Base-by-base conservation (phyloP, 768 basidiomycete genomes). In the Candolleomyces eurysporus region DNA sequence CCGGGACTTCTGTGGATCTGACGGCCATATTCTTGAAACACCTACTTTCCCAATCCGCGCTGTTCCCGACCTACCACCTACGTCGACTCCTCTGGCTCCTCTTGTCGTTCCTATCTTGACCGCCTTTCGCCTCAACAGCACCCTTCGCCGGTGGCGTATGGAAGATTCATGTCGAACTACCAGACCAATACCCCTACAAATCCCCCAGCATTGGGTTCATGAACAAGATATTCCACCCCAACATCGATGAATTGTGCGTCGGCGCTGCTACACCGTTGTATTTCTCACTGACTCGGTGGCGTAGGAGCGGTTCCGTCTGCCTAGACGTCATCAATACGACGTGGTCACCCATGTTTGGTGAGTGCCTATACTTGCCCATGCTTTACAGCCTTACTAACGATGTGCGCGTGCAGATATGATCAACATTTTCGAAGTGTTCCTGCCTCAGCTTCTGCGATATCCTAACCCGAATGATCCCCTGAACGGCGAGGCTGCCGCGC, bases 171-270 rank as follows among this genome's bases (percentile, higher is more conserved):
- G 97, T 99, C 61, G 97, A 99, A 73, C 83, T 99, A 21, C 97
- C 96, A 22, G 94, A 98, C 65, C 94, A 97, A 75, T 99, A 98
- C 72, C 97, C 97, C 2, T 99, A 90, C 86, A 98, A 98, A 76
- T 96, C 94, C 31, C 97, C 97, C 5, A 95, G 93, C 71, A 99
- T 99, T 66, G 97, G 97, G 2, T 99, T 99, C 77, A 96, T 97
- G 94, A 99, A 99, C 85, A 98, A 98, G 90, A 98, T 99, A 74
- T 98, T 97, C 73, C 97, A 98, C 69, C 97, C 97, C 19, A 99
- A 99, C 71, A 99, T 99, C 70, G 97, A 99, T 76, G 97, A 99
- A 76, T 79, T 97, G 91, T 98, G 73, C 71, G 94, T 80, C n/a
- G 50, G 26, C 48, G 62, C 59, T 53, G 59, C 32, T 45, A 40